These are phyloP conservation scores for Penicillium digitatum DNA, from an alignment of 2,329 filamentous ascomycete genomes.

Conservation along the genomic window DNA sequence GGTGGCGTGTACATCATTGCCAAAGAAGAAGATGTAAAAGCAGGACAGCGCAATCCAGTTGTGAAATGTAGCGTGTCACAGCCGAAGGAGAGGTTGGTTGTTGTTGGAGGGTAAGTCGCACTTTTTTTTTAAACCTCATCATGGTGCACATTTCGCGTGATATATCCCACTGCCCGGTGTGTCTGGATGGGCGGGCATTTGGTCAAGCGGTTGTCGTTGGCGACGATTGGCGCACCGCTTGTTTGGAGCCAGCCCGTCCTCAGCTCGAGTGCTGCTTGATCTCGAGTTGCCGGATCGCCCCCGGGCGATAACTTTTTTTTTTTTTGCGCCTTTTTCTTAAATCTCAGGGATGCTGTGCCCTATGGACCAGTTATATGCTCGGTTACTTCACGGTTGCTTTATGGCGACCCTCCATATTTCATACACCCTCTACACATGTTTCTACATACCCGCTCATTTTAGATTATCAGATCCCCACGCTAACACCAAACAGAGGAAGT, in stretches of 20 bases:
- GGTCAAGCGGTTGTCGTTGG: neutral
- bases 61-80: slow-evolving; percentile 63
- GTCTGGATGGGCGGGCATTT: neutral
- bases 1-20: slow-evolving; percentile 80
- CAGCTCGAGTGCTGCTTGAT: neutral
- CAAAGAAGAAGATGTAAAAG: slow-evolving; percentile 73
- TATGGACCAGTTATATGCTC: no score
- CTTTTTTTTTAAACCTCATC: neutral
- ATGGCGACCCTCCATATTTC: neutral
- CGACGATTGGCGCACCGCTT: neutral
- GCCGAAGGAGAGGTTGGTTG: slow-evolving; percentile 58
- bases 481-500: slow-evolving; percentile 57
- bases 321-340: neutral
- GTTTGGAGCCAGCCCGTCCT: neutral
- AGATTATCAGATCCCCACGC: neutral
- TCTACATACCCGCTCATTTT: neutral
- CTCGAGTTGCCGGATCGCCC: neutral
- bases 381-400: neutral
- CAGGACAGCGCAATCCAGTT: slow-evolving; percentile 67
- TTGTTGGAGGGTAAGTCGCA: slow-evolving; percentile 66
- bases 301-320: neutral
- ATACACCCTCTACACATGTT: neutral
- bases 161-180: neutral
- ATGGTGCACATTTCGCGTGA: neutral
- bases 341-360: no score